Evolutionary conservation across 352 stramenopile genomes (phyloP).

Genomic region (Phytophthora vignae): DNA sequence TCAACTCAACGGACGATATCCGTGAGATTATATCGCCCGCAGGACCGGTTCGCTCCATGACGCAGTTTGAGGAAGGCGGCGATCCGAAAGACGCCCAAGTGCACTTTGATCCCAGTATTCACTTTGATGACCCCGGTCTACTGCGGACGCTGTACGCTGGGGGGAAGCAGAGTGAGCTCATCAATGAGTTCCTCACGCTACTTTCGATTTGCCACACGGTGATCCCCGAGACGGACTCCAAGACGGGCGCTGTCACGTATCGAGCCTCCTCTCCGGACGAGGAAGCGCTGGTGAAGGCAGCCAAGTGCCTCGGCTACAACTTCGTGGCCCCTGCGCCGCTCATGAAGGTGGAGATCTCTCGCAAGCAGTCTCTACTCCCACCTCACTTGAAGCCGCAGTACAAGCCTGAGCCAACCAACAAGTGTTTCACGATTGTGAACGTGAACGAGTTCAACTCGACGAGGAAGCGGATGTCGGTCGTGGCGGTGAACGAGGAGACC

Average conservation of each 20-base stretch:
- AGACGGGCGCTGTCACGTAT: constrained; percentile 52
- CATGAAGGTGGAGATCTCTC: constrained; percentile 62
- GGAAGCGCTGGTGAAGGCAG: constrained; percentile 70
- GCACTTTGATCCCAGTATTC: constrained; percentile 56
- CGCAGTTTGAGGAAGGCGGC: constrained; percentile 14
- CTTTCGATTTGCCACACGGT: constrained; percentile 75
- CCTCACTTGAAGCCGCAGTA: constrained; percentile 22
- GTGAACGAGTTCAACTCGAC: constrained; percentile 91
- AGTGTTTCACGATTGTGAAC: constrained; percentile 72
- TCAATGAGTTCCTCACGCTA: constrained; percentile 67
- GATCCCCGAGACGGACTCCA: constrained; percentile 72
- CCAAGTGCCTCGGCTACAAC: constrained; percentile 69
- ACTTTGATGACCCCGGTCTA: constrained; percentile 63
- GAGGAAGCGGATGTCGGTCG: constrained; percentile 98
- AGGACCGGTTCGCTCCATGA: not conserved
- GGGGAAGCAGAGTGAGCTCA: constrained; percentile 44
- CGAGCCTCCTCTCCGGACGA: constrained; percentile 72
- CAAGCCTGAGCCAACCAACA: constrained; percentile 14
- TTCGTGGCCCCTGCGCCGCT: constrained; percentile 59
- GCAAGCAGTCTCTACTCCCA: constrained; percentile 39
- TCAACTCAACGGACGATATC: constrained; percentile 35
- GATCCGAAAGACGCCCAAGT: constrained; percentile 52
- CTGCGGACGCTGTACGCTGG: constrained; percentile 46
- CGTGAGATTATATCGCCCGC: constrained; percentile 10
- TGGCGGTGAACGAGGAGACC: constrained; percentile 76